Conservation (phyloP, 2,329 filamentous ascomycete species). For the Colletotrichum tanaceti region DNA sequence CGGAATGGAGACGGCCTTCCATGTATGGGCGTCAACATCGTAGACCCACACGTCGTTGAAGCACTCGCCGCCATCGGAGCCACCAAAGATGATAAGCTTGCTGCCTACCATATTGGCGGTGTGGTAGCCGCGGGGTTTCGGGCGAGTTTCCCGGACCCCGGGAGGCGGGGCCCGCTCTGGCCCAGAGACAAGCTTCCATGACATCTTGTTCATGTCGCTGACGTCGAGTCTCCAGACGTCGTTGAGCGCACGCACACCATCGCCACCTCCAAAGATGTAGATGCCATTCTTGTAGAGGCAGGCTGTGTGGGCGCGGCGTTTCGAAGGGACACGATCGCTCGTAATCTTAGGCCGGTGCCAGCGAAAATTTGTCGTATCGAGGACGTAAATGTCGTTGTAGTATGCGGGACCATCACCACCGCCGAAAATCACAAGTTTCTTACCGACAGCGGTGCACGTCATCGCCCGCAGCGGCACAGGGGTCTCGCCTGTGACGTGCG, state of each 20-base stretch:
- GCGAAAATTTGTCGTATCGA: conserved; percentile 76
- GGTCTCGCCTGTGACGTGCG: conserved; percentile 72
- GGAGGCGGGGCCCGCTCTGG: conserved; percentile 50
- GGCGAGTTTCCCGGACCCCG: conserved; percentile 55
- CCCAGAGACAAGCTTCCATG: conserved; percentile 72
- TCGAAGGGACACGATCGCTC: conserved; percentile 69
- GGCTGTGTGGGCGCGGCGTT: conserved; percentile 75
- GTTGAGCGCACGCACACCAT: conserved; percentile 76
- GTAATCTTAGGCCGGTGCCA: conserved; percentile 72
- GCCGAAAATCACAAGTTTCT: conserved; percentile 77
- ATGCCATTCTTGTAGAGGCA: conserved; percentile 78
- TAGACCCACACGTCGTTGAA: conserved; percentile 81
- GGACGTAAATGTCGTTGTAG: conserved; percentile 78
- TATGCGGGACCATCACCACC: conserved; percentile 77
- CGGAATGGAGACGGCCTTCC: conserved; percentile 70
- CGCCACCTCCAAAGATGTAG: conserved; percentile 78
- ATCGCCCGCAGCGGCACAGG: conserved; percentile 75
- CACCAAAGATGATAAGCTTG: conserved; percentile 78
- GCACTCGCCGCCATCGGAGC: conserved; percentile 77
- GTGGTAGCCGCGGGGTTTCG: conserved; percentile 76
- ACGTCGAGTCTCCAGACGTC: conserved; percentile 80
- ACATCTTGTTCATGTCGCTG: conserved; percentile 73
- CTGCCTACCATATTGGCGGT: conserved; percentile 79
- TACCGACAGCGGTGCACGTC: conserved; percentile 78
- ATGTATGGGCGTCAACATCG: conserved; percentile 71